Evolutionary conservation across 345 rosid genomes (phyloP).

Genomic region (Punica granatum): DNA sequence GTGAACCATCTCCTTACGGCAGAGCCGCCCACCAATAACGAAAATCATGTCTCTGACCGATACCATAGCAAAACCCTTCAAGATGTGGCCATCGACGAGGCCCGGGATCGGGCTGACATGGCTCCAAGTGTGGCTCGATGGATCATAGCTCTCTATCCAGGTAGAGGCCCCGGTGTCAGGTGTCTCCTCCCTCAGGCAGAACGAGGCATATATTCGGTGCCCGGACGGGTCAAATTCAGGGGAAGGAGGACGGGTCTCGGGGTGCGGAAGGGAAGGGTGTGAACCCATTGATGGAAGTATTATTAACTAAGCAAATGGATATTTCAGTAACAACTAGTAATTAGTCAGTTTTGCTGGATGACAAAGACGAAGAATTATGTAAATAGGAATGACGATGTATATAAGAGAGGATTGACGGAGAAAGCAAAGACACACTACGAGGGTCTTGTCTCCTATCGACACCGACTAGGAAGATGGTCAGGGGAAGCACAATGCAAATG

Average conservation of each 20-base stretch:
- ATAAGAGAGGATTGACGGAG: not conserved
- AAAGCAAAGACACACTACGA: not conserved
- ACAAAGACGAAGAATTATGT: not conserved
- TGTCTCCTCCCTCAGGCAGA: conserved; percentile 21
- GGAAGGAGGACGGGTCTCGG: conserved; percentile 10
- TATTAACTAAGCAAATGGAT: not conserved
- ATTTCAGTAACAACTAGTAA: too few species aligned
- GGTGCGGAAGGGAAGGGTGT: conserved; percentile 9
- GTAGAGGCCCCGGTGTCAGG: conserved; percentile 13
- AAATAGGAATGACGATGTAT: not conserved
- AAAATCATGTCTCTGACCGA: conserved; percentile 27
- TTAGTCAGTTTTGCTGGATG: not conserved
- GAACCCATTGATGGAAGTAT: conserved; percentile 25
- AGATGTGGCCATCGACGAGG: conserved; percentile 22
- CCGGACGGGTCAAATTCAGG: not conserved
- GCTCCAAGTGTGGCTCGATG: conserved; percentile 30
- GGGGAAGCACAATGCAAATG: too few species aligned
- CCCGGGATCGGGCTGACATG: conserved; percentile 27
- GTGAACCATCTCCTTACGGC: conserved; percentile 14
- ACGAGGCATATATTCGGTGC: conserved; percentile 21
- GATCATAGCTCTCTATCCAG: conserved; percentile 40
- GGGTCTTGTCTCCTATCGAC: not conserved
- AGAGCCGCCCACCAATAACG: conserved; percentile 36
- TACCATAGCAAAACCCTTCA: conserved; percentile 44
- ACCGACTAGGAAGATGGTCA: not conserved